A percentile compares a stretch with the other conserved stretches of the same genome.
phyloP scores from a whole-genome alignment of 2,329 filamentous ascomycete species.

The Rhinocladiella mackenziei region DNA sequence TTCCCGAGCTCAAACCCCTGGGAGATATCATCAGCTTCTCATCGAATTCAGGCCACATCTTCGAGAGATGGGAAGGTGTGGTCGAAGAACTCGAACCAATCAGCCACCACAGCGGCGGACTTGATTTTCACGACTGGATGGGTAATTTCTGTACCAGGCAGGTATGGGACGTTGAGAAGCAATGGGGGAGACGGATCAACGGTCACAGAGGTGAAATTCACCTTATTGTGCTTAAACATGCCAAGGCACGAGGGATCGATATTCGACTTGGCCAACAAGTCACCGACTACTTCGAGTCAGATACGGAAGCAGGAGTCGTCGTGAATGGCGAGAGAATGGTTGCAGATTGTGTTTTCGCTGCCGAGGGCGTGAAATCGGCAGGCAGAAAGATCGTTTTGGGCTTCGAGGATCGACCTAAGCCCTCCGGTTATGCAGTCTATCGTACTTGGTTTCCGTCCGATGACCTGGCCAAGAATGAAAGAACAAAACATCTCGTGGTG shows the following conservation, averaged over 20 bases:
- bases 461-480: constrained; percentile 48
- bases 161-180: constrained; percentile 34
- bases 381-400: constrained; percentile 30
- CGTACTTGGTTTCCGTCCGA: constrained; percentile 38
- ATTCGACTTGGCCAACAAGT: constrained; percentile 34
- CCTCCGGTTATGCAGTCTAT: constrained; percentile 33
- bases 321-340: constrained; percentile 23
- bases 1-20: constrained; percentile 43
- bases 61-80: constrained; percentile 36
- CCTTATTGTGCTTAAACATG: constrained; percentile 34
- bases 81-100: constrained; percentile 34
- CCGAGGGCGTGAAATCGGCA: constrained; percentile 24
- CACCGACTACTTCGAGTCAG: constrained; percentile 32
- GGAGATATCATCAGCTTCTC: constrained; percentile 47
- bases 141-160: constrained; percentile 34
- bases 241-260: constrained; percentile 29
- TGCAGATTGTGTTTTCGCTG: constrained; percentile 23
- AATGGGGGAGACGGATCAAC: constrained; percentile 34
- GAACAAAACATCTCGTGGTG: constrained; percentile 52
- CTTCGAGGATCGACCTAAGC: constrained; percentile 36
- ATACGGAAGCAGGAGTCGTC: constrained; percentile 34
- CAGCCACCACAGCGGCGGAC: constrained; percentile 31
- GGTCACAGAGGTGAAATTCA: constrained; percentile 37
- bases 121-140: constrained; percentile 32
- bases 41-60: constrained; percentile 30